Base-by-base conservation (phyloP, 139 green algal species). In the Asterochloris sp. region DNA sequence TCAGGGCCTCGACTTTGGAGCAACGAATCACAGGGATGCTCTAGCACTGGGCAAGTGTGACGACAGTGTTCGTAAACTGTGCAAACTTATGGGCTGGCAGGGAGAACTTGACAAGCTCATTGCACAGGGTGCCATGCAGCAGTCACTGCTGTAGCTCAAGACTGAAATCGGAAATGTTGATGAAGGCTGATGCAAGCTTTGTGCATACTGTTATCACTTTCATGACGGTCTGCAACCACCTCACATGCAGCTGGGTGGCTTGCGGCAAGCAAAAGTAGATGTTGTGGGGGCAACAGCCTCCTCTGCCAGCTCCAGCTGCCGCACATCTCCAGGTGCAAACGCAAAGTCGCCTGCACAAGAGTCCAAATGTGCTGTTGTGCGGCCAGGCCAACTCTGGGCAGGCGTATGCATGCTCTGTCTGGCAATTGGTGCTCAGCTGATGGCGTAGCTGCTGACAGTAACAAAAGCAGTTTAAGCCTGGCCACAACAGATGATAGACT, bases 1-100 rank as follows among this genome's bases (percentile, higher is more conserved):
- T 6, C 77, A 73, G 6, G 88, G 87, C 54, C 93, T 94, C 71
- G 74, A 90, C 61, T 92, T 92, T 81, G 79, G 68, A 16, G 79
- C 83, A 6, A 75, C 60, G 60, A 92, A 91, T 82, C 87, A 68
- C 74, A 87, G 91, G 47, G 93, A 97, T 83, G 91, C 85, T 24
- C 62, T 93, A 23, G 91, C 87, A 61, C 69, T 92, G 12, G 93
- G 92, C 0, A 89, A 95, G 81, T 94, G 90, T 81, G 93, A 97
- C 79, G 87, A 88, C 11, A 89, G 89, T 10, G 82, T 94, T 21
- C 24, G 60, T 21, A 29, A 89, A 81, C 86, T 97, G 14, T 86
- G 81, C 15, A 15, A 73, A 47, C 71, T 91, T 74, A 84, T 95
- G 54, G 92, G 89, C 0, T 96, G 92, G 92, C 71, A 80, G 47